Evolutionary conservation across 2,329 filamentous ascomycete genomes (phyloP).

Genomic region (Hortaea werneckii): DNA sequence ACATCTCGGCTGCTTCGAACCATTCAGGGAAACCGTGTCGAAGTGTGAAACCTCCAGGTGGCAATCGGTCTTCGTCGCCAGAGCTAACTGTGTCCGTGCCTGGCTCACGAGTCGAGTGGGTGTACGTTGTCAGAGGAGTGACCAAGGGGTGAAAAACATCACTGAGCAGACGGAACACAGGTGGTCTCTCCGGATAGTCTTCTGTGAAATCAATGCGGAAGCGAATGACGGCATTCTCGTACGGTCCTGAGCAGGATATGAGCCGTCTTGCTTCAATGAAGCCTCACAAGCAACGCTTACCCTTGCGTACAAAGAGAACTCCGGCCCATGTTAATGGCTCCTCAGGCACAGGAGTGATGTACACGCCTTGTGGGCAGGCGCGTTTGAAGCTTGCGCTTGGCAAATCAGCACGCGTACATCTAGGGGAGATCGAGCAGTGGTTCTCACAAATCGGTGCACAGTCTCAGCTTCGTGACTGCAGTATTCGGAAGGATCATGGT

Average conservation of each 20-base stretch:
- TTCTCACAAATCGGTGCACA: conserved; percentile 68
- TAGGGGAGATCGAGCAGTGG: not conserved
- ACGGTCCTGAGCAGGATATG: conserved; percentile 60
- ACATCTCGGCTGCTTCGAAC: conserved; percentile 41
- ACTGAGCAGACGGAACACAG: conserved; percentile 76
- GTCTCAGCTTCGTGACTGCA: conserved; percentile 59
- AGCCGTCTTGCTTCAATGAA: not conserved
- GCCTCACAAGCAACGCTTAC: conserved; percentile 35
- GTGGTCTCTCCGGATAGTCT: conserved; percentile 67
- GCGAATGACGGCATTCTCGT: conserved; percentile 74
- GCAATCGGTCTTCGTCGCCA: conserved; percentile 69
- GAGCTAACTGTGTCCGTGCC: conserved; percentile 71
- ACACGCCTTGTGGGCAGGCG: conserved; percentile 75
- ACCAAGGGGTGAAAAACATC: conserved; percentile 94
- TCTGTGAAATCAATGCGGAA: conserved; percentile 84
- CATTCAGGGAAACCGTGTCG: conserved; percentile 84
- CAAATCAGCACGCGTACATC: conserved; percentile 2
- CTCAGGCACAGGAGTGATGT: conserved; percentile 71
- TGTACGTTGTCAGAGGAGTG: conserved; percentile 87
- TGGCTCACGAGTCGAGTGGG: conserved; percentile 71
- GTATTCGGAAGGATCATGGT: conserved; percentile 12
- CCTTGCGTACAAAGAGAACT: conserved; percentile 83
- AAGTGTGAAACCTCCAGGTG: conserved; percentile 82
- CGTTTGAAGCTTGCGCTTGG: conserved; percentile 29
- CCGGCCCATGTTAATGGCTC: conserved; percentile 78